Evolutionary conservation across 2,329 filamentous ascomycete genomes (phyloP).

Genomic region (Diaporthe sp.): DNA sequence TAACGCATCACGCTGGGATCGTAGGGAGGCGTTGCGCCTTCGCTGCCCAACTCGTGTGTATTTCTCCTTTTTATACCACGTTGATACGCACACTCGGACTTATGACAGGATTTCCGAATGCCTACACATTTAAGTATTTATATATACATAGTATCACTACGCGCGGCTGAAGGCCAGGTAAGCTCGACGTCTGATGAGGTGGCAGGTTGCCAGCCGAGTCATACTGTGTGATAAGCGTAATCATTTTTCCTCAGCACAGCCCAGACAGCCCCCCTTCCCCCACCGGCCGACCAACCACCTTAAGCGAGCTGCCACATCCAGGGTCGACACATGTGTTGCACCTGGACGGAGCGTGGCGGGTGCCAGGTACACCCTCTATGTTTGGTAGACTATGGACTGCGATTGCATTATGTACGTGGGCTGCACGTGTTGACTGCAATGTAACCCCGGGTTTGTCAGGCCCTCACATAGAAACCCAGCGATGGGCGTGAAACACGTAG

Average conservation of each 20-base stretch:
- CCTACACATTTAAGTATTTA: too few species aligned
- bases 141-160: background rate
- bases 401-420: constrained; percentile 28
- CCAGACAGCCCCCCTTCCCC: background rate
- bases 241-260: constrained; percentile 8
- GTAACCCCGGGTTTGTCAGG: constrained; percentile 24
- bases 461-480: background rate
- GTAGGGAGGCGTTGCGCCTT: background rate
- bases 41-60: background rate
- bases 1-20: background rate
- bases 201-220: constrained; percentile 15
- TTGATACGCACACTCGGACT: background rate
- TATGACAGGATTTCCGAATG: background rate
- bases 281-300: constrained; percentile 5
- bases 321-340: background rate
- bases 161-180: background rate
- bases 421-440: constrained; percentile 25
- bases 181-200: constrained; percentile 23
- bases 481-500: constrained; percentile 20
- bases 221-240: constrained; percentile 2
- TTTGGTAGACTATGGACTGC: background rate
- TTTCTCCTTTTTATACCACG: background rate
- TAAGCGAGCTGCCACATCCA: constrained; percentile 16
- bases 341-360: background rate
- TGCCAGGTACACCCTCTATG: constrained; percentile 3